Base-by-base conservation (phyloP, 768 basidiomycete species). In the Kwoniella newhampshirensis region DNA sequence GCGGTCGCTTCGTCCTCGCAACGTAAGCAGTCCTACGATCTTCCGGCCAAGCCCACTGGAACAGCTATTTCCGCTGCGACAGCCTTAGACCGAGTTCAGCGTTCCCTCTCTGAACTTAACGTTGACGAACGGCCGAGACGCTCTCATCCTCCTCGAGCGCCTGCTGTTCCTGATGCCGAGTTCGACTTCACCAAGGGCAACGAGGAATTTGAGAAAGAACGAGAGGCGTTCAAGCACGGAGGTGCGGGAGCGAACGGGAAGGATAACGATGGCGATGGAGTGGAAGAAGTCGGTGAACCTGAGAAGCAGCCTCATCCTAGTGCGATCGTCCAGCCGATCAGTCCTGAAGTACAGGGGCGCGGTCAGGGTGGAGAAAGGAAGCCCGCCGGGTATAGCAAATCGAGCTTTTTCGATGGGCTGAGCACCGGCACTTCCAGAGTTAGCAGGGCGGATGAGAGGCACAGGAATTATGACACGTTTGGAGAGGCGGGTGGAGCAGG, bases 401-500 rank as follows among this genome's bases (percentile, higher is more conserved):
- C 63, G 25, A 53, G 51, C 15, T 73, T 73, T 58, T 73, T 73
- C 42, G 71, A 73, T 48, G 43, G 52, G 20, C 48, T 73, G 3
- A 57, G 54, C 3, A 51, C 27, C 17, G 66, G 54, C 4, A 65
- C 53, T 20, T 23, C 54, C 1, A 51, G 59, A 32, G 63, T 70
- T 3, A 50, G 51, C 12, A 52, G 66, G 28, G 57, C 62, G 6
- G 68, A 73, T 20, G 71, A 73, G 43, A 37, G 71, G 49, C 58
- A 62, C 43, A 54, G 71, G 46, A 73, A 73, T 48, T 59, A 58
- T 13, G 71, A 73, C 49, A 73, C 71, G 2, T 73, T 73, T 44
- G 71, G 71, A 6, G 71, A 70, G 52, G 68, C 71, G 20, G 67
- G 66, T 15, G 67, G 62, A 12, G 40, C 41, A 8, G 40, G 25